Conservation (phyloP, 768 basidiomycete genomes). For the Lentinula sp. region DNA sequence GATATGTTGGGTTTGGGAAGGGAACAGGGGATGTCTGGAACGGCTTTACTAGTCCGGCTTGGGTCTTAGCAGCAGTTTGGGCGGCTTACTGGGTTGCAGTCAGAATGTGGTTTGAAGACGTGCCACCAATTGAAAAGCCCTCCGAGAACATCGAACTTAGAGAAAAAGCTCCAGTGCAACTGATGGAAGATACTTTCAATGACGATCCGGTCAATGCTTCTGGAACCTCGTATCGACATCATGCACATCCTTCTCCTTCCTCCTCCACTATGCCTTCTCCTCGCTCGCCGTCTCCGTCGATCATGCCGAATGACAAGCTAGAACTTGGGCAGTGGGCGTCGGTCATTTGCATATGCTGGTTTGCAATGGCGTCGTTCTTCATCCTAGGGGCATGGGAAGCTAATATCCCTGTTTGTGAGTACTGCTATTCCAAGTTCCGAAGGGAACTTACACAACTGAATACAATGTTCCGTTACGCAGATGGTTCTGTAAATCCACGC, state of each 20-base stretch:
- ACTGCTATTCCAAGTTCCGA: background rate
- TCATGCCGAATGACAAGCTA: slow-evolving; percentile 6
- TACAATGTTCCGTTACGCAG: background rate
- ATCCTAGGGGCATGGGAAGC: slow-evolving; percentile 66
- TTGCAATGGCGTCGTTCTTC: slow-evolving; percentile 65
- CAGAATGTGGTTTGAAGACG: slow-evolving; percentile 29
- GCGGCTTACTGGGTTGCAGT: slow-evolving; percentile 39
- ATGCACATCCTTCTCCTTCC: slow-evolving; percentile 1
- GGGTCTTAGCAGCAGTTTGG: slow-evolving; percentile 57
- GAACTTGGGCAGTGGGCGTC: slow-evolving; percentile 41
- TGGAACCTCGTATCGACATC: slow-evolving; percentile 2
- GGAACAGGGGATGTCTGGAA: slow-evolving; percentile 39
- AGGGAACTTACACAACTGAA: background rate
- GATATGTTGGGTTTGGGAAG: slow-evolving; percentile 40
- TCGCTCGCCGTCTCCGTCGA: background rate
- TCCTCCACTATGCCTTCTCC: slow-evolving; percentile 4
- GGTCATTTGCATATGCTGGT: slow-evolving; percentile 62
- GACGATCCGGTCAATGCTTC: background rate
- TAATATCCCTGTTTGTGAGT: slow-evolving; percentile 55
- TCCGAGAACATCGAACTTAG: background rate
- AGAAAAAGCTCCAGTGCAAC: background rate
- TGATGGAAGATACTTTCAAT: background rate
- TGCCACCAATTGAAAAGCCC: background rate
- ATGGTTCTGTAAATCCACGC: background rate
- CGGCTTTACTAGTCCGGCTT: slow-evolving; percentile 61